Base-by-base conservation (phyloP, 805 yeast genomes). In the Sungouiella thailandica region DNA sequence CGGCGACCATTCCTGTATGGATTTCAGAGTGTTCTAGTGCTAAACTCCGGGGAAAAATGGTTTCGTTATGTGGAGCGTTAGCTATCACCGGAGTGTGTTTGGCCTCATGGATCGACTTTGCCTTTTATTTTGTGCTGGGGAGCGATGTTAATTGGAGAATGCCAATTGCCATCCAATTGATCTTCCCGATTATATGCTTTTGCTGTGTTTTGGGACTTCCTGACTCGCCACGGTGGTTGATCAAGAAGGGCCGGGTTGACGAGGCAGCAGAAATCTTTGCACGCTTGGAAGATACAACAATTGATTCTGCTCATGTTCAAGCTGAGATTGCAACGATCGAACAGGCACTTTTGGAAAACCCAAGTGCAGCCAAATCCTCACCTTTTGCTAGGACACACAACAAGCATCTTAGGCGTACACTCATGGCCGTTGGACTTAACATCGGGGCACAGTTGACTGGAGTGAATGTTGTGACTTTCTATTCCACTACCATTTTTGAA, bases 381-480 rank as follows among this genome's bases (percentile, higher is more conserved):
- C 61, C 78, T 41, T 55, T 78, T 55, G 60, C 67, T 9, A 61
- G 70, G 34, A 70, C 80, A 29, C 70, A 84, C 54, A 73, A 72
- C 52, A 19, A 19, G 22, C 22, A 19, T 9, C 9, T 19, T 7
- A 70, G 83, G 43, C 71, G 83, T 49, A 80, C 83, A 8, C 61
- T 78, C 28, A 68, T 83, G 8, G 62, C 62, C 33, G 66, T 73
- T 44, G 76, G 77, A 82, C 66, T 76, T 35, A 56, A 70, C 44
- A 60, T 76, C 35, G 81, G 81, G 32, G 22, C 22, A 7, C 85
- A 78, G 53, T 68, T 78, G 59, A 77, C 83, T 4, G 84, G 84
- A 63, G 72, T 78, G 46, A 78, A 78, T 47, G 83, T 79, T 25
- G 71, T 78, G 37, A 67, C 77, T 73, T 78, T 77, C 61, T 74